Evolutionary conservation across 768 basidiomycete genomes (phyloP), one percentile per base, ranked within the genome.

Genomic region (Kwoniella shandongensis): DNA sequence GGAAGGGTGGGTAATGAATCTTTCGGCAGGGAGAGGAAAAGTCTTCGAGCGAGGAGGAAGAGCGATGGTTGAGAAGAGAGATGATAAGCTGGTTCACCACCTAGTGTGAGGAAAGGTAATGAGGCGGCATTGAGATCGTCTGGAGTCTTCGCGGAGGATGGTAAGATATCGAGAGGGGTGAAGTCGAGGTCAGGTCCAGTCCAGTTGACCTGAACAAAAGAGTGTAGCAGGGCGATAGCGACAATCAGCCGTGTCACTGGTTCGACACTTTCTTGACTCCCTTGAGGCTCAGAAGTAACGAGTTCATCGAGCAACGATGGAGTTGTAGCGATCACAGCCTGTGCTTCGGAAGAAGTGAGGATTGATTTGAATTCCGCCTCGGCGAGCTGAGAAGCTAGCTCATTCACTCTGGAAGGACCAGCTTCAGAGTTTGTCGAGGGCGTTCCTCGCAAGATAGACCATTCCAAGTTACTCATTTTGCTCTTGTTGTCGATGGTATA

Each of bases 41-140:
- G 79, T 23, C 89, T 78, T 66, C 87, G 83, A 0, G 93, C 84
- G 52, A 93, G 78, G 27, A 85, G 82, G 46, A 98, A 81, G 67
- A 94, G 85, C 20, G 83, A 75, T 5, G 91, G 82, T 35, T 76
- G 78, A 66, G 81, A 81, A 7, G 86, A 82, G 42, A 98, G 88
- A 75, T 98, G 96, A 78, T 98, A 99, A 0, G 89, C 91, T 8
- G 96, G 96, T 78, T 98, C 96, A 2, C 96, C 96, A 3, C 85
- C 84, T 59, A 83, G 84, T 0, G 92, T 86, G 40, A 99, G 83
- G 60, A 88, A 85, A 4, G 85, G 79, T 55, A 91, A 79, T 22
- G 92, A 84, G 44, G 83, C 83, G 26, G 78, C 76, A 66, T 91
- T 82, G 38, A 97, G 77, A 2, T 74, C 53, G 20, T 84, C 81